These are phyloP conservation scores for Vaccinium myrtillus DNA, from an alignment of 148 eudicot species.

Conservation along the genomic window DNA sequence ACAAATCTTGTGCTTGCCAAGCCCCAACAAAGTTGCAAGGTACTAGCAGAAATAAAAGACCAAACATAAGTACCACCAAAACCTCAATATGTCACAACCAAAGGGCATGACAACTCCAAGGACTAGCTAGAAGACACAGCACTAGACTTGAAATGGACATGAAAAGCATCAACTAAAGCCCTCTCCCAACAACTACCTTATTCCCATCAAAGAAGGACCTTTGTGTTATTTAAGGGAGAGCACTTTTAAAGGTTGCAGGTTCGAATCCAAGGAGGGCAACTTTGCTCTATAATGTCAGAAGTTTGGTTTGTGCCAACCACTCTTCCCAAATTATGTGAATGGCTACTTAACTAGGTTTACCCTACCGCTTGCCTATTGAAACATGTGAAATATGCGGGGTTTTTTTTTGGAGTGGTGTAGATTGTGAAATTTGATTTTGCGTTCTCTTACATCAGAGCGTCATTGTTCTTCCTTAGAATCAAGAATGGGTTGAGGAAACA, in stretches of 20 bases:
- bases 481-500: neutral
- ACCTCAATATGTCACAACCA: neutral
- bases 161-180: neutral
- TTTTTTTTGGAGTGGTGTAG: neutral
- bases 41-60: neutral
- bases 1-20: neutral
- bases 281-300: neutral
- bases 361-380: neutral
- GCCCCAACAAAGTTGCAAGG: neutral
- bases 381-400: neutral
- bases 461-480: neutral
- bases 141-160: neutral
- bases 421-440: neutral
- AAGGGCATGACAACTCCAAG: neutral
- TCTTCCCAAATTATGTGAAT: neutral
- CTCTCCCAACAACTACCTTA: neutral
- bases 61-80: neutral
- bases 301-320: neutral
- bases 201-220: neutral
- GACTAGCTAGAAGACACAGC: neutral
- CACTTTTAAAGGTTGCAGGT: neutral
- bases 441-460: neutral
- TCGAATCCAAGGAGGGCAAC: neutral
- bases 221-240: neutral
- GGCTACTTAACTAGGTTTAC: neutral